Percentiles rank a stretch among this genome's conserved stretches.
Conservation (phyloP, 2,329 filamentous ascomycete genomes). For the Orbilia ellipsospora region DNA sequence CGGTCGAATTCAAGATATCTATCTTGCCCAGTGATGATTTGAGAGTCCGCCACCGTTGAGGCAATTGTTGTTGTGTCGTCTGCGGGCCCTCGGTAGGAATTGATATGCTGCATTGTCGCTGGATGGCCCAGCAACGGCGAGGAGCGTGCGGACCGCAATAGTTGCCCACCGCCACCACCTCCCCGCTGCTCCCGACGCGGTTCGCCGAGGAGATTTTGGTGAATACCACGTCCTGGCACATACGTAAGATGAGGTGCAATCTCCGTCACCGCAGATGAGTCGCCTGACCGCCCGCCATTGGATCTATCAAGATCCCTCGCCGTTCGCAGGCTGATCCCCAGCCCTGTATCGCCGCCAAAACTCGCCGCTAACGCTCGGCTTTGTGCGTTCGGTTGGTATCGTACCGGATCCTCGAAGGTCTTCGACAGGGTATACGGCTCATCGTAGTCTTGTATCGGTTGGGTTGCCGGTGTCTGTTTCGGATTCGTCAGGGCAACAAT, state of each 20-base stretch:
- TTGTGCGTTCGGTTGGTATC: slow-evolving; percentile 43
- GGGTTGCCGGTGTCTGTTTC: slow-evolving; percentile 38
- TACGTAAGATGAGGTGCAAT: slow-evolving; percentile 39
- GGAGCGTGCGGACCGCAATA: slow-evolving; percentile 37
- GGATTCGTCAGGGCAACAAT: slow-evolving; percentile 38
- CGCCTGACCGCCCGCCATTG: slow-evolving; percentile 26
- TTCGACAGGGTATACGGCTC: slow-evolving; percentile 48
- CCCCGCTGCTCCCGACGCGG: slow-evolving; percentile 32
- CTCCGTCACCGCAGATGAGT: slow-evolving; percentile 49
- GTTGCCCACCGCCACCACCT: slow-evolving; percentile 3
- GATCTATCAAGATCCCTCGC: slow-evolving; percentile 30
- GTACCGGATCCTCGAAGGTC: slow-evolving; percentile 50
- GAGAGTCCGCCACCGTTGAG: slow-evolving; percentile 43
- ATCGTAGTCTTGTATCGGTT: slow-evolving; percentile 39
- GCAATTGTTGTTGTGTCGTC: slow-evolving; percentile 37
- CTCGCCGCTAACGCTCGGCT: slow-evolving; percentile 25
- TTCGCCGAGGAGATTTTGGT: slow-evolving; percentile 26
- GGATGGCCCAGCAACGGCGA: slow-evolving; percentile 31
- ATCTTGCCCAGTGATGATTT: slow-evolving; percentile 39
- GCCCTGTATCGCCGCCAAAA: slow-evolving; percentile 37
- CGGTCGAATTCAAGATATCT: slow-evolving; percentile 43
- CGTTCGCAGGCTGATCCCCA: slow-evolving; percentile 31
- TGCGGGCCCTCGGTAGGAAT: slow-evolving; percentile 21
- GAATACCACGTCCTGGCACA: slow-evolving; percentile 19
- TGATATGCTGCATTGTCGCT: slow-evolving; percentile 16